Evolutionary conservation across 2,329 filamentous ascomycete genomes (phyloP), one percentile per base, ranked within the genome.

Genomic region (Ascochyta pisi): DNA sequence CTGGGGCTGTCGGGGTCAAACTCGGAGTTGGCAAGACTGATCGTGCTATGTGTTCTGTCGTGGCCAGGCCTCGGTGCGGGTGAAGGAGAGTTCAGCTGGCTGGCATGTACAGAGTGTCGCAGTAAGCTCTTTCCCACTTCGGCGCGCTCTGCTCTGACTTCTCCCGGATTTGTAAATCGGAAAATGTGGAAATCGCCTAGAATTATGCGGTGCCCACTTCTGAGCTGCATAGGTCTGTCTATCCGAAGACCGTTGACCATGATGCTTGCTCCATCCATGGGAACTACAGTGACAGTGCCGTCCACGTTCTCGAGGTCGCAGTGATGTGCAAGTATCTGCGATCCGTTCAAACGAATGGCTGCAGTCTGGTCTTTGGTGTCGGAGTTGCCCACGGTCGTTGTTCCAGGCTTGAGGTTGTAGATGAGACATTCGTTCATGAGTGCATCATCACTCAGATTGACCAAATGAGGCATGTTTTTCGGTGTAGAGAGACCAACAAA

Each of bases 161-260:
- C 95, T 82, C 96, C 89, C 0, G 95, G 95, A 72, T 99, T 93
- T 69, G 98, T 99, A 81, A 99, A 99, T 53, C 95, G 85, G 78
- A 99, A 98, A 58, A 99, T 99, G 75, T 99, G 95, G 67, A 99
- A 99, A 76, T 99, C 95, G 37, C 95, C 95, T 9, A 99, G 82
- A 60, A 99, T 99, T 50, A 99, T 90, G 59, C 95, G 89, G 73
- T 93, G 96, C 6, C 95, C 95, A 68, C 93, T 97, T 70, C 93
- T 89, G 39, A 99, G 82, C 62, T 92, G 86, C 63, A 89, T 92
- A 1, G 93, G 88, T 68, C 93, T 92, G 50, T 92, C 87, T 50
- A 98, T 90, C 16, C 93, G 89, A 62, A 94, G 86, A 54, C 95
- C 95, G 69, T 99, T 99, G 48, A 99, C 92, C 95, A 99, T 99